Base-by-base conservation (phyloP, 192 early-diverging fungal species). In the Coemansia biformis region DNA sequence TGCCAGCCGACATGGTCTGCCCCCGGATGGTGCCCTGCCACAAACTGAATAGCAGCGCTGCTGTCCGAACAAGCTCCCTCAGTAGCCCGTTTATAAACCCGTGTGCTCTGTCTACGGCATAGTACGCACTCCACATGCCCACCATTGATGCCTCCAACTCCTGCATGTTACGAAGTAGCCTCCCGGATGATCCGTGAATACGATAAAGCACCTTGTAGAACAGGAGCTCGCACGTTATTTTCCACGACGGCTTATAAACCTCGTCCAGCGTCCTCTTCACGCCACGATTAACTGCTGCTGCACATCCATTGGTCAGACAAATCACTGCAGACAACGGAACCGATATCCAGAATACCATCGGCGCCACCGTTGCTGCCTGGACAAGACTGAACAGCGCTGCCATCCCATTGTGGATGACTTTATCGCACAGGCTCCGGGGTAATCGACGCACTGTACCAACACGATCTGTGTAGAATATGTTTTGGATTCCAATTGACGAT, bases 21-120 rank as follows among this genome's bases (percentile, higher is more conserved):
- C 26, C 11, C 15, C 21, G 8, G 22, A 39, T 33, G 10, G 37
- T 14, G 1, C 30, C 38, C 15, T 38, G 30, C 49, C 43, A 47
- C 3, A 60, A 19, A 17, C 46, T 47, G 10, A 39, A 47, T 2
- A 23, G n/a, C 38, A 60, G 21, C 6, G 51, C 36, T 9, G 43
- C 14, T 8, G 38, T 46, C 8, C 8, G 18, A 18, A 52, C 34
- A 1, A 34, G 2, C 18, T 60, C 49, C 1, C 11, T 29, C 30
- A 19, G 14, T 4, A 60, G 1, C 1, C 22, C 34, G 5, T 32
- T 28, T 0, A 32, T 6, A n/a, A 51, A 22, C 11, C 21, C 8
- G 1, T 15, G n/a, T 4, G 38, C 38, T 13, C 30, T 0, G 11
- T 0, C 2, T 13, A 37, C 14, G 5, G 22, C 10, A 6, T 8